Evolutionary conservation across 768 basidiomycete genomes (phyloP).

Genomic region (Lactarius sanguifluus): DNA sequence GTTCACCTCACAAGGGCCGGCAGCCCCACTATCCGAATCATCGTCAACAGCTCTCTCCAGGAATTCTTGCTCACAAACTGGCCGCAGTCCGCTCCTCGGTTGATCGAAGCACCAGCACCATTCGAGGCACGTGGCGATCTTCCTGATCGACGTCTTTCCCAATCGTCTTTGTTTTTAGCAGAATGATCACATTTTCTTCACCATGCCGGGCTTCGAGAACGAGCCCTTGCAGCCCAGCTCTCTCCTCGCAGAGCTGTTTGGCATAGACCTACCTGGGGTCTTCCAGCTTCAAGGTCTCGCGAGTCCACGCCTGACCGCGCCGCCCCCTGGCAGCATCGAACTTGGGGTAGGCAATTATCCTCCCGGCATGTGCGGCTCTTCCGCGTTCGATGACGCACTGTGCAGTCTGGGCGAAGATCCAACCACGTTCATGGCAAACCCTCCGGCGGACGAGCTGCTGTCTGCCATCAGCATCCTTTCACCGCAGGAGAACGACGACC

Average conservation of each 20-base stretch:
- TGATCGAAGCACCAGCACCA: too few relatives aligned
- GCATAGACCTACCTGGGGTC: not conserved
- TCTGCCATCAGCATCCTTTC: not conserved
- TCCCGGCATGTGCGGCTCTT: slow-evolving; percentile 3
- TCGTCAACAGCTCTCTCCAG: too few relatives aligned
- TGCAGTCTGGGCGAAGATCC: slow-evolving; percentile 3
- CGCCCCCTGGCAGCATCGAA: slow-evolving; percentile 16
- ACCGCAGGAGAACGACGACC: not conserved
- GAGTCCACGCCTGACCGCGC: slow-evolving; percentile 1
- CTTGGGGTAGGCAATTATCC: slow-evolving; percentile 6
- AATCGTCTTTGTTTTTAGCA: not conserved
- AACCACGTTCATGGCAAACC: not conserved
- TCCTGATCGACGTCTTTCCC: not conserved
- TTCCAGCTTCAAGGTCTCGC: not conserved
- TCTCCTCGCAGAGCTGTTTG: not conserved
- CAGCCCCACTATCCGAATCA: too few relatives aligned
- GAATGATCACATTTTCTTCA: not conserved
- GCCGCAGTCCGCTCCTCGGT: too few relatives aligned
- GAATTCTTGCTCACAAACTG: too few relatives aligned
- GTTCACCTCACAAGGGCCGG: too few relatives aligned
- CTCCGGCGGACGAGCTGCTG: not conserved
- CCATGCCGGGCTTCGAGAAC: slow-evolving; percentile 1
- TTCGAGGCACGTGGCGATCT: slow-evolving; percentile 12
- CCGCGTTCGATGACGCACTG: not conserved
- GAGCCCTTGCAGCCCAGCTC: not conserved